Evolutionary conservation across 805 yeast genomes (phyloP).

Genomic region (Ogataea methylovora): DNA sequence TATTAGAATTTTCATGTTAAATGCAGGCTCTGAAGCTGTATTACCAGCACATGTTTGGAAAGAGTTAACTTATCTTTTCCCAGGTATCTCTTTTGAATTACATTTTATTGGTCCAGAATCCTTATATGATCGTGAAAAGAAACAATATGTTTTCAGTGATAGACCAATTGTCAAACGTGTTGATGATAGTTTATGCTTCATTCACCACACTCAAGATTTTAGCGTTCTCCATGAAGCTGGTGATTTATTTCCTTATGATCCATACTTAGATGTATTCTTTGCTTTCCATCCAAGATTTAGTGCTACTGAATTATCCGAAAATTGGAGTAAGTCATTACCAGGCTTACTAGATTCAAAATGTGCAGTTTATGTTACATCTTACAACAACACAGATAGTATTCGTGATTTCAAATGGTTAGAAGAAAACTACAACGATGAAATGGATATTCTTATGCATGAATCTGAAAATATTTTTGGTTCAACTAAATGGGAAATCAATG

Average conservation of each 20-base stretch:
- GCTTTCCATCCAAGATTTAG: conserved; percentile 93
- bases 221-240: conserved; percentile 85
- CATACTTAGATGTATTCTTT: conserved; percentile 88
- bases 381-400: conserved; percentile 62
- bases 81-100: conserved; percentile 73
- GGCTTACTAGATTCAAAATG: conserved; percentile 91
- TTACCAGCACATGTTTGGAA: conserved; percentile 95
- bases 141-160: conserved; percentile 47
- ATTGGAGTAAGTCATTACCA: conserved; percentile 80
- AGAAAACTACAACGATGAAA: conserved; percentile 59
- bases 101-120: conserved; percentile 95
- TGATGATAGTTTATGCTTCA: conserved; percentile 65
- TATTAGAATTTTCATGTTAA: conserved; percentile 79
- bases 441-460: conserved; percentile 76
- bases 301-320: conserved; percentile 67
- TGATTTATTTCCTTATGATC: conserved; percentile 97
- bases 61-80: conserved; percentile 81
- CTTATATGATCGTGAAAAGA: conserved; percentile 64
- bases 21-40: conserved; percentile 90
- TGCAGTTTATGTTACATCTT: conserved; percentile 85
- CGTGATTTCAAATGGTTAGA: conserved; percentile 69
- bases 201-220: conserved; percentile 87
- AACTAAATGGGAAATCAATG: conserved; percentile 93
- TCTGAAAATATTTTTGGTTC: conserved; percentile 70
- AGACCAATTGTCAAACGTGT: conserved; percentile 67